Base-by-base conservation (phyloP, 257 asterid species). In the Datura wrightii region DNA sequence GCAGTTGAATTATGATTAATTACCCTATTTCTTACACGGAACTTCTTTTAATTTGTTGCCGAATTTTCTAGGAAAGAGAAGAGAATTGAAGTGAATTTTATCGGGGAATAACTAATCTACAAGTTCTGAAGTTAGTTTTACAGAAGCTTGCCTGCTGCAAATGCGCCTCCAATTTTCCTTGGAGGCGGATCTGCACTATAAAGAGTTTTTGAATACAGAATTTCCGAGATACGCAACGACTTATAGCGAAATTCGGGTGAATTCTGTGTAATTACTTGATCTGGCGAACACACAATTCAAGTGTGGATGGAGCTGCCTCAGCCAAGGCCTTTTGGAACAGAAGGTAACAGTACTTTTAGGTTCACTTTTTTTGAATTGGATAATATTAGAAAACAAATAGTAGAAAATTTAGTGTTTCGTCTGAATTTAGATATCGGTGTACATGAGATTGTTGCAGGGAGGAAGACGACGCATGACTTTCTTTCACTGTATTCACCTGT, bases 401-500 rank as follows among this genome's bases (percentile, higher is more conserved):
- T 54, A 10, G 41, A 80, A 58, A 79, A 54, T 52, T 11, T 18
- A 24, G 42, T 19, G 7, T 44, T 42, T 15, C 3, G 31, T 7
- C 54, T n/a, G 79, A 71, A 16, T 48, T 76, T 81, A 8, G 56
- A 54, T 55, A 70, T 84, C n/a, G 44, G 42, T 83, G 71, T 44
- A 34, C 50, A 39, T 39, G 80, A 83, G 72, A 80, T 84, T 54
- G 31, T 60, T 85, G 67, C 90, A 90, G 95, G 91, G 87, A 87
- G 94, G 88, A 90, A 93, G 87, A 93, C 96, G 60, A 95, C 97
- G 31, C 98, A 93, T 88, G 99, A 95, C 89, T 95, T 95, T 91
- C 97, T 95, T 82, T 94, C 99, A 55, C 97, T 93, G 46, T 94
- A 91, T 85, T 89, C 98, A 65, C 80, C 97, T 60, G 89, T 89